Percentiles rank a stretch among this genome's conserved stretches.
Evolutionary conservation across 441 rosid genomes (phyloP).

Genomic region (Adansonia rubrostipa): DNA sequence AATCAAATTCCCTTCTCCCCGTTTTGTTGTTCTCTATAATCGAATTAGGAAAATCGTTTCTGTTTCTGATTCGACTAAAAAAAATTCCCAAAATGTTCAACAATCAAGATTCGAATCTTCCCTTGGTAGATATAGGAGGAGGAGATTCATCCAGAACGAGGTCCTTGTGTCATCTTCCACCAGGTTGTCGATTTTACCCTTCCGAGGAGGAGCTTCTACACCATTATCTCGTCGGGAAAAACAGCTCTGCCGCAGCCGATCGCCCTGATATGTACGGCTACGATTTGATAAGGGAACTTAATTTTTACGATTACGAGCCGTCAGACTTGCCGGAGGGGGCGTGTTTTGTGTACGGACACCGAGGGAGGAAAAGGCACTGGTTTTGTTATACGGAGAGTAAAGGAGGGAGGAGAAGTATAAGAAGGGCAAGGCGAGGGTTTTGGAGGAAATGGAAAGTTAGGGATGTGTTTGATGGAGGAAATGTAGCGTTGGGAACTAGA

Average conservation of each 20-base stretch:
- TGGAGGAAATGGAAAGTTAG: slow-evolving; percentile 50
- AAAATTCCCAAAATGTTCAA: not conserved
- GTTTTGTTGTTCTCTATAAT: not conserved
- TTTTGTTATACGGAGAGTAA: slow-evolving; percentile 43
- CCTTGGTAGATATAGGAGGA: not conserved
- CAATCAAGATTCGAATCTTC: not conserved
- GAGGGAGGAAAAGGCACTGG: slow-evolving; percentile 56
- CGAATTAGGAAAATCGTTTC: not conserved
- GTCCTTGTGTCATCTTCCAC: slow-evolving; percentile 38
- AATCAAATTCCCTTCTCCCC: not conserved
- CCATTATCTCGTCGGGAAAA: slow-evolving; percentile 52
- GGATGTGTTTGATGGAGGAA: slow-evolving; percentile 43
- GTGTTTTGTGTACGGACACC: slow-evolving; percentile 38
- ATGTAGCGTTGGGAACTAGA: slow-evolving; percentile 44
- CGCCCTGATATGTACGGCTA: slow-evolving; percentile 20
- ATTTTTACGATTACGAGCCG: slow-evolving; percentile 45
- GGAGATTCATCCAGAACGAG: slow-evolving; percentile 15
- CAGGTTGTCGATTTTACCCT: slow-evolving; percentile 57
- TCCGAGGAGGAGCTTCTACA: slow-evolving; percentile 51
- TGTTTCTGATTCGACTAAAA: not conserved
- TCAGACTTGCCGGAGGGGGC: slow-evolving; percentile 46
- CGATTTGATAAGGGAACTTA: slow-evolving; percentile 49
- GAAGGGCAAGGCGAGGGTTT: slow-evolving; percentile 44
- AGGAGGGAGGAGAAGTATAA: slow-evolving; percentile 27
- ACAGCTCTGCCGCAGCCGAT: slow-evolving; percentile 21